A percentile compares a stretch with the other conserved stretches of the same genome.
Evolutionary conservation across 2,329 filamentous ascomycete genomes (phyloP).

Genomic region (Pseudogymnoascus sp.): DNA sequence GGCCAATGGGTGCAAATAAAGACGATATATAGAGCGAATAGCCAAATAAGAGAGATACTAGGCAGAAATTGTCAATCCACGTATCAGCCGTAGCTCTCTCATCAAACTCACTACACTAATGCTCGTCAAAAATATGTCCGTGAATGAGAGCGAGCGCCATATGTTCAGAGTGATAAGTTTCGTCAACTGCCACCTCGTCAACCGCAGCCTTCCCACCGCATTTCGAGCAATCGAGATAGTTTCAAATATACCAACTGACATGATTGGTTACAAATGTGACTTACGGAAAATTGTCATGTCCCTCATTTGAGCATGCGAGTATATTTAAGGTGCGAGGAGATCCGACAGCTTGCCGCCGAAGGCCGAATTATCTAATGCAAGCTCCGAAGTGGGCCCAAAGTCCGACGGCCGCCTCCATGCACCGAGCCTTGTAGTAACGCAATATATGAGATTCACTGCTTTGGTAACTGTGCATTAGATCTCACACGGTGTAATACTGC

Average conservation of each 20-base stretch:
- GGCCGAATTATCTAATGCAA: not conserved
- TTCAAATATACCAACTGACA: not conserved
- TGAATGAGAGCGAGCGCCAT: not conserved
- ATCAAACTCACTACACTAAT: not conserved
- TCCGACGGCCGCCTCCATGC: not conserved
- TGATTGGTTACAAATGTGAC: not conserved
- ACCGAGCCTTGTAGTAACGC: not conserved
- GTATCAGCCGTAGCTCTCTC: not conserved
- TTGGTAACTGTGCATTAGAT: not conserved
- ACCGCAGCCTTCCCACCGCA: not conserved
- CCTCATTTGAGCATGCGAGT: not conserved
- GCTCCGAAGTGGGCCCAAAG: not conserved
- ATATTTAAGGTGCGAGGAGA: not conserved
- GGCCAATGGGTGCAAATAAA: not conserved
- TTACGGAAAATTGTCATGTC: not conserved
- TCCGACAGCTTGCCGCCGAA: not conserved
- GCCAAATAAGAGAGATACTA: not conserved
- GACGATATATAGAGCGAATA: not conserved
- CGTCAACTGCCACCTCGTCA: not conserved
- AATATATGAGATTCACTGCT: not conserved
- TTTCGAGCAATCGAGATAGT: not conserved
- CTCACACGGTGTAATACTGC: not conserved
- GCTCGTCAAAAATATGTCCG: not conserved
- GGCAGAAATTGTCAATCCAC: not conserved
- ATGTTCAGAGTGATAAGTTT: not conserved